Percentiles rank a stretch among this genome's conserved stretches.
These are phyloP conservation scores for Russula compacta DNA, from an alignment of 768 basidiomycete species.

Conservation along the genomic window DNA sequence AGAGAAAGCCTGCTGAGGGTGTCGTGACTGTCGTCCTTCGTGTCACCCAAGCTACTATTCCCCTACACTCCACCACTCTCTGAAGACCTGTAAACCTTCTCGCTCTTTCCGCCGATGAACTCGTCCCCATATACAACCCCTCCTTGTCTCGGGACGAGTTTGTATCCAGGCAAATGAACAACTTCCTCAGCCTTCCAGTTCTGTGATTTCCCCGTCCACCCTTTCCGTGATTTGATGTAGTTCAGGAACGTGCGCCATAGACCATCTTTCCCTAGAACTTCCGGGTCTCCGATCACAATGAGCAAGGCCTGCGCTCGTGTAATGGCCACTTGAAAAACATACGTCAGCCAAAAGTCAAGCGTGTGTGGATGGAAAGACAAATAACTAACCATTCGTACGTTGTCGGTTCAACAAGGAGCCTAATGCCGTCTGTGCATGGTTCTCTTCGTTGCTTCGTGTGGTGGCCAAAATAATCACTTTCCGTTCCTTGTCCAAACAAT, in stretches of 20 bases:
- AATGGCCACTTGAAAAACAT: constrained; percentile 40
- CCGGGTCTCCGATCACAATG: constrained; percentile 52
- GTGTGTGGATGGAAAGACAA: neutral
- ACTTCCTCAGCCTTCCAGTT: constrained; percentile 29
- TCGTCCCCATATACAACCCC: neutral
- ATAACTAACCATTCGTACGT: constrained; percentile 32
- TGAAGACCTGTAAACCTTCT: neutral
- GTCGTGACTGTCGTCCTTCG: neutral
- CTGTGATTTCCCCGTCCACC: constrained; percentile 41
- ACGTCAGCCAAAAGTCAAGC: neutral
- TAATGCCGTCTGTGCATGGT: constrained; percentile 23
- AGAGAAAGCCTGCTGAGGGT: too few relatives aligned
- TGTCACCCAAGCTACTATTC: neutral
- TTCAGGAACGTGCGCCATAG: constrained; percentile 52
- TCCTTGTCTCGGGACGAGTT: neutral
- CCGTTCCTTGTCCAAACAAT: constrained; percentile 26
- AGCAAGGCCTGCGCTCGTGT: constrained; percentile 58
- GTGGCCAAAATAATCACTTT: constrained; percentile 31
- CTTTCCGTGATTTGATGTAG: constrained; percentile 40
- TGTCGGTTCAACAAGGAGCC: constrained; percentile 31
- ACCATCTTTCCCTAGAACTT: constrained; percentile 47
- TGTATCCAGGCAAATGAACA: neutral
- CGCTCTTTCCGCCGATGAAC: constrained; percentile 8
- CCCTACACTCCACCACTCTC: neutral
- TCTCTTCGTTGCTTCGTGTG: constrained; percentile 27